phyloP scores from a whole-genome alignment of 306 rosid genomes.

The Prunus persica region Prunus_persica_NCBIv2 NC_034015.1:17686001-17686500 shows the following conservation, averaged over 20 bases:
- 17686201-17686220: slow-evolving; percentile 64
- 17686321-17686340: background rate
- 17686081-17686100: background rate
- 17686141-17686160: no score
- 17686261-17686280: slow-evolving; percentile 62
- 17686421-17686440: slow-evolving; percentile 33
- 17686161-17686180: background rate
- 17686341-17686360: slow-evolving; percentile 2
- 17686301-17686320: slow-evolving; percentile 95
- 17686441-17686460: slow-evolving; percentile 61
- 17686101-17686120: background rate
- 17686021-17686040: background rate
- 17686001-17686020: background rate
- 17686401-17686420: slow-evolving; percentile 56
- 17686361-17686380: background rate
- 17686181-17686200: slow-evolving; percentile 60
- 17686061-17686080: background rate
- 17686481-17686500: slow-evolving; percentile 47
- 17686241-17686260: slow-evolving; percentile 77
- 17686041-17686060: background rate
- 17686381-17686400: background rate
- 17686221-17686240: slow-evolving; percentile 73
- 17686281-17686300: slow-evolving; percentile 65
- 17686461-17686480: slow-evolving; percentile 88
- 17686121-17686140: no score